phyloP scores from a whole-genome alignment of 148 eudicot genomes.

The Persicaria maculosa region DNA sequence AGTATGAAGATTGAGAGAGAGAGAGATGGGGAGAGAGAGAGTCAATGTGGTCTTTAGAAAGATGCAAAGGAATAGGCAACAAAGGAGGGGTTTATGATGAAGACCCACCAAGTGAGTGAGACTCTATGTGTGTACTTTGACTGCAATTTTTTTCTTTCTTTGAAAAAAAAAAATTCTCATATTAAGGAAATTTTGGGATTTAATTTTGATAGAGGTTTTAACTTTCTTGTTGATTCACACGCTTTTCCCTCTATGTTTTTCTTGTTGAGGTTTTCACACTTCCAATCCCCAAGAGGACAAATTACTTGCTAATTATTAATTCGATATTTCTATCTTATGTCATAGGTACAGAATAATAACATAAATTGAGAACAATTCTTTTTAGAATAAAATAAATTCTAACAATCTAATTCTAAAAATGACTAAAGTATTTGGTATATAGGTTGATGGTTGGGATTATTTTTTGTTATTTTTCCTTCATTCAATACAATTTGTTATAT shows the following conservation, averaged over 20 bases:
- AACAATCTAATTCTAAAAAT: no score
- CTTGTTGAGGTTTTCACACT: background rate
- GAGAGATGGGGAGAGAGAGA: constrained; percentile 14
- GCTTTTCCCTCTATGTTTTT: background rate
- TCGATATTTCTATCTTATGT: no score
- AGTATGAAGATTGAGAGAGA: constrained; percentile 13
- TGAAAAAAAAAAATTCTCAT: background rate
- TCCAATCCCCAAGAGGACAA: no score
- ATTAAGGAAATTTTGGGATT: background rate
- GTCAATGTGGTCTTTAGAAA: constrained; percentile 19
- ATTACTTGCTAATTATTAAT: no score
- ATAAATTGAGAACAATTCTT: no score
- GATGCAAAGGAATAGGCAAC: constrained; percentile 49
- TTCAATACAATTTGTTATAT: no score
- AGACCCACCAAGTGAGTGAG: constrained; percentile 31
- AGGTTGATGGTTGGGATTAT: no score
- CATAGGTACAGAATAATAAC: no score
- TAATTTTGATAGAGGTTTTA: background rate
- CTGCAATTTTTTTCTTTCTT: constrained; percentile 5
- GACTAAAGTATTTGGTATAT: no score
- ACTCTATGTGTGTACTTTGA: background rate
- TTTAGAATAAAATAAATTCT: no score
- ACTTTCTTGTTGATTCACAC: background rate
- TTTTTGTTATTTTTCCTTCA: no score
- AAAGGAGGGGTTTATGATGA: constrained; percentile 29